These are phyloP conservation scores for Chrysoporthe puriensis DNA, from an alignment of 2,329 filamentous ascomycete species.

Conservation along the genomic window DNA sequence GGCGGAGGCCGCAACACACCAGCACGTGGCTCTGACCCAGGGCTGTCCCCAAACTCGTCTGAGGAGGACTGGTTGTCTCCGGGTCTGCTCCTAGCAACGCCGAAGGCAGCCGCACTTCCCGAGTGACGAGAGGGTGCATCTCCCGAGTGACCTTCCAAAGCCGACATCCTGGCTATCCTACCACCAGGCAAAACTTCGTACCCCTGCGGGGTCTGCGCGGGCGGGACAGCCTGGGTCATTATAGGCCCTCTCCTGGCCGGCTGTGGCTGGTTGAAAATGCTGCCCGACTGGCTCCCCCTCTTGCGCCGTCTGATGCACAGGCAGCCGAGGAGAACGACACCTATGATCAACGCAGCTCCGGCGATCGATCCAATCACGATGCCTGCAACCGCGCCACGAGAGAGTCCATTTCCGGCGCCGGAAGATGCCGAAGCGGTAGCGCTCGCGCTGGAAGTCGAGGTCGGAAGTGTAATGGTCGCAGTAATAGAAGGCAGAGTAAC, in stretches of 20 bases:
- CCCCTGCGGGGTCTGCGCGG: constrained; percentile 48
- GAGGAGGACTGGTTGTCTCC: constrained; percentile 68
- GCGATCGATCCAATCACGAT: constrained; percentile 82
- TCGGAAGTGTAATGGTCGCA: constrained; percentile 67
- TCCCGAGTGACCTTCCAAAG: constrained; percentile 75
- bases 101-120: constrained; percentile 49
- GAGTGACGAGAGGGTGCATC: constrained; percentile 61
- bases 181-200: constrained; percentile 83
- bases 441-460: constrained; percentile 49
- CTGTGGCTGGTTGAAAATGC: constrained; percentile 87
- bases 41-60: constrained; percentile 72
- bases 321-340: constrained; percentile 71
- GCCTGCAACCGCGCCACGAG: constrained; percentile 87
- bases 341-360: constrained; percentile 70
- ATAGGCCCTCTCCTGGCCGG: constrained; percentile 61
- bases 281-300: constrained; percentile 66
- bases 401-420: constrained; percentile 52
- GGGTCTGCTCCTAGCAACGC: constrained; percentile 50
- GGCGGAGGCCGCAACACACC: constrained; percentile 63
- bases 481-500: constrained; percentile 80
- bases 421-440: constrained; percentile 40
- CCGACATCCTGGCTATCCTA: constrained; percentile 93
- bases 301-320: constrained; percentile 53
- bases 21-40: constrained; percentile 65
- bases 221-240: constrained; percentile 44